Base-by-base conservation (phyloP, 2,329 filamentous ascomycete genomes). In the Xylariaceae sp. region DNA sequence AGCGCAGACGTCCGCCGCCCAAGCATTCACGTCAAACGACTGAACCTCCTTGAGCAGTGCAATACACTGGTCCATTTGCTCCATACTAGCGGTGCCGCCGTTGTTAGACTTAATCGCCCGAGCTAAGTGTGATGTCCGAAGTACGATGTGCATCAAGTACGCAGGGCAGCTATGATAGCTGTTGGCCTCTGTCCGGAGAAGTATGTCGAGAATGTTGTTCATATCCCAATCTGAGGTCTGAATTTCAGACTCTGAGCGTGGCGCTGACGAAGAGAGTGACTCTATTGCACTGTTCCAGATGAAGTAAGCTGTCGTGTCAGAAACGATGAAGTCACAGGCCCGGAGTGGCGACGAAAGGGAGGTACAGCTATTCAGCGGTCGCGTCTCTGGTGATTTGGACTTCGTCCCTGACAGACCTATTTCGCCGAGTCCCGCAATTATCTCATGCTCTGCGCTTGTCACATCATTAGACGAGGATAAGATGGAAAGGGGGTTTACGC, bases 291-390 rank as follows among this genome's bases (percentile, higher is more conserved):
- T 49, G 28, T 54, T 55, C 59, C 59, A 62, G 19, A 62, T 58
- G 36, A 56, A 57, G 34, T 62, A 62, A 6, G 59, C 55, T 9
- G 57, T 44, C 43, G 67, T 72, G 48, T 74, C 70, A 15, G 72
- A 70, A 32, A 71, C 63, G 39, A 74, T 64, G 38, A 66, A 71
- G 50, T 74, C 71, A 32, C 66, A 64, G 16, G 58, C 50, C 11
- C 18, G 42, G 6, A 45, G 42, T 12, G 43, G 34, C 17, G 17
- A 16, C 12, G 37, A 17, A n/a, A 9, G n/a, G 11, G n/a, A 19
- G 3, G 17, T 3, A 3, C n/a, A 37, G 7, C 11, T 18, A 13
- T 8, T 35, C 18, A 18, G 17, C 16, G 17, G 31, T 12, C 9
- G 18, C 6, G 30, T 6, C 8, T 8, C 30, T 7, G 7, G 13